Base-by-base conservation (phyloP, 805 yeast genomes). In the Lipomyces chichibuensis region DNA sequence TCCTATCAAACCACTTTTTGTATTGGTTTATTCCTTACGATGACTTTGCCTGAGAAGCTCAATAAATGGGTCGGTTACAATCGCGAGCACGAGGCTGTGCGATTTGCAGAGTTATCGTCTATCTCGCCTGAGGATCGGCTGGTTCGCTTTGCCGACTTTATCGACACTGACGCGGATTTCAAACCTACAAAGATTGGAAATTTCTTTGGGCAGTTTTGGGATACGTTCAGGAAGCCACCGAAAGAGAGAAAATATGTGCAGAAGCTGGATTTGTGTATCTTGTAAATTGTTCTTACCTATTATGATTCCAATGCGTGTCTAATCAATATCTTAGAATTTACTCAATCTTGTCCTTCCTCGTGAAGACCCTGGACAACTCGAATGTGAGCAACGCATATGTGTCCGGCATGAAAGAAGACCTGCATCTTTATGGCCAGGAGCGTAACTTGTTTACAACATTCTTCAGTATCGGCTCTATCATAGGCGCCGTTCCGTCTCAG, bases 341-440 rank as follows among this genome's bases (percentile, higher is more conserved):
- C 49, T 27, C 62, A 4, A 53, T 60, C 17, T 46, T 73, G 29
- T 76, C 81, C 6, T 79, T 77, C 72, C 80, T 80, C 74, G 79
- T 80, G 55, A 86, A 85, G 74, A 85, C 86, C 63, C 78, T 88
- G 60, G 91, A 88, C 74, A 82, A 82, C 59, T 80, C 85, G 46
- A 88, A 88, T 74, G 78, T 85, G 65, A 82, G 83, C 67, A 86
- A 87, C 72, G 91, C 91, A 1, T 88, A 87, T 72, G 87, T 86
- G 56, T 83, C 87, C n/a, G 88, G 90, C 29, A 81, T 88, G 84
- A 77, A 82, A 66, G 85, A 59, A 69, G 87, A 81, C 58, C 77
- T 88, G 55, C 79, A 25, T n/a, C 62, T 67, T 6, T 59, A 61
- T 17, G 64, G 66, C 23, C 57, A 66, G 23, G 64, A 67, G 51